A percentile compares a stretch with the other conserved stretches of the same genome.
phyloP scores from a whole-genome alignment of 441 rosid species.

The Populus hybrid region DNA sequence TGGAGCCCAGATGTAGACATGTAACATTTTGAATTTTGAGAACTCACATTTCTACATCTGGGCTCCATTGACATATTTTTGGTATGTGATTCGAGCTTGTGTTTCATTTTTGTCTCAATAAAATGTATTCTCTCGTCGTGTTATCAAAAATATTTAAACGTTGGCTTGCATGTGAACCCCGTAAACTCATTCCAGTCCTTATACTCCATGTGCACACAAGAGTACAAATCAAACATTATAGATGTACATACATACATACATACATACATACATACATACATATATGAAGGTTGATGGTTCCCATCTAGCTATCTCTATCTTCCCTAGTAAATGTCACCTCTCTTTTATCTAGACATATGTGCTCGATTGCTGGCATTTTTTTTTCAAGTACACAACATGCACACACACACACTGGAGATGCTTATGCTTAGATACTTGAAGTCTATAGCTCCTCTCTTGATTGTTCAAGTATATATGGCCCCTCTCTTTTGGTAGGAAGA shows the following conservation, averaged over 20 bases:
- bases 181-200: not conserved
- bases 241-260: no score
- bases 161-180: not conserved
- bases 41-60: not conserved
- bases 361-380: not conserved
- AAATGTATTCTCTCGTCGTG: not conserved
- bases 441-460: not conserved
- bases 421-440: not conserved
- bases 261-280: no score
- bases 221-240: not conserved
- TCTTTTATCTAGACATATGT: not conserved
- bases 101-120: not conserved
- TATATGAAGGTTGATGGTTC: not conserved
- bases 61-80: not conserved
- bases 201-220: not conserved
- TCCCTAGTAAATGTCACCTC: not conserved
- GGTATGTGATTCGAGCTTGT: not conserved
- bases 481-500: constrained; percentile 21
- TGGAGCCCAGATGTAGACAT: not conserved
- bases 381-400: not conserved
- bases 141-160: not conserved
- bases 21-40: not conserved
- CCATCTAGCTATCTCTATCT: not conserved
- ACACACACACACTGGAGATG: not conserved
- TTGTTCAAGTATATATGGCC: constrained; percentile 21